These are phyloP conservation scores for Auriscalpium microsporum DNA, from an alignment of 768 basidiomycete species.

Conservation along the genomic window DNA sequence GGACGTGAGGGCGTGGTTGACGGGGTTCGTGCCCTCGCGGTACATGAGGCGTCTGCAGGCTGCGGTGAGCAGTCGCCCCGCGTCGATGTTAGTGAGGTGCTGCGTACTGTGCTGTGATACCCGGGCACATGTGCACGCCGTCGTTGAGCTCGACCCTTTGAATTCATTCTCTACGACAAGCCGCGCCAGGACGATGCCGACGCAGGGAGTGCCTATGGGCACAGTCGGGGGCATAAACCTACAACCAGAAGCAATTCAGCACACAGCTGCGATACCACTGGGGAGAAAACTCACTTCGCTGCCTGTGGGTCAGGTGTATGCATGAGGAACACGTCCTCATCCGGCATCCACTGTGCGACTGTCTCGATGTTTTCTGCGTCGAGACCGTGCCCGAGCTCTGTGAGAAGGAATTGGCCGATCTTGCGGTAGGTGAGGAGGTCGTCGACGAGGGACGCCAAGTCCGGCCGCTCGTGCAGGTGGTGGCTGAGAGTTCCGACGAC, in stretches of 20 bases:
- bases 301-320: slow-evolving; percentile 28
- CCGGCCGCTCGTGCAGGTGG: too few species aligned
- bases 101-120: slow-evolving; percentile 24
- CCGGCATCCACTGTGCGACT: slow-evolving; percentile 29
- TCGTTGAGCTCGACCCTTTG: slow-evolving; percentile 33
- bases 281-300: slow-evolving; percentile 26
- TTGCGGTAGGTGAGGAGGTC: not conserved
- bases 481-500: slow-evolving; percentile 23
- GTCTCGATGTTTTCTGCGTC: slow-evolving; percentile 37
- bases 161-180: slow-evolving; percentile 28
- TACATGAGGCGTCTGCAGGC: not conserved
- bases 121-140: slow-evolving; percentile 28
- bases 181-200: slow-evolving; percentile 34
- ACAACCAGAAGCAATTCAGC: not conserved
- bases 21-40: slow-evolving; percentile 15
- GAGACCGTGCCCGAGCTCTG: slow-evolving; percentile 40
- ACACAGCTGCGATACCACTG: not conserved
- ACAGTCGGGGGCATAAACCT: slow-evolving; percentile 40
- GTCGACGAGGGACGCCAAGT: too few species aligned
- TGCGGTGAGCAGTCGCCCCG: too few species aligned
- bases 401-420: slow-evolving; percentile 36
- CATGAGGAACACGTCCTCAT: slow-evolving; percentile 30
- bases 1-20: slow-evolving; percentile 26
- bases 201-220: slow-evolving; percentile 25
- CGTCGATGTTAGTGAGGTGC: too few species aligned